Evolutionary conservation across 202 grass and related monocot genomes (phyloP).

Genomic region (Zizania palustris): DNA sequence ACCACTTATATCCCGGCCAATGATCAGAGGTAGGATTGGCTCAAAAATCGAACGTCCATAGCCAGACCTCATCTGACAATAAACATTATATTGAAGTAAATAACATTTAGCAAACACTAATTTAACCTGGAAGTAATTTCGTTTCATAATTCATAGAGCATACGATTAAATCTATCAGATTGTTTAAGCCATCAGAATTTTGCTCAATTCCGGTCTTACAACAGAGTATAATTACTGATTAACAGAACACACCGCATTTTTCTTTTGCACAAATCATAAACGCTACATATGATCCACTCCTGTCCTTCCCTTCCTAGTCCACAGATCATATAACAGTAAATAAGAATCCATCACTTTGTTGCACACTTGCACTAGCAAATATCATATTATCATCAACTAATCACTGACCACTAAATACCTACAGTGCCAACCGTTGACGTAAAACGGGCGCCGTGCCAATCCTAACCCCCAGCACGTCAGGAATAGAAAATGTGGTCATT

Average conservation of each 20-base stretch:
- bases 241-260: not conserved
- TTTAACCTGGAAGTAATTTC: not conserved
- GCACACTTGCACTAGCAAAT: not conserved
- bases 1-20: conserved; percentile 93
- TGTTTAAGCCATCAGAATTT: not conserved
- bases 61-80: conserved; percentile 76
- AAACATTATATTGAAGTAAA: conserved; percentile 28
- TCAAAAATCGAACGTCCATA: conserved; percentile 87
- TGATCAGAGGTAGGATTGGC: conserved; percentile 73
- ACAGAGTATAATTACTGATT: not conserved
- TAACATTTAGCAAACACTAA: conserved; percentile 6
- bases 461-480: not conserved
- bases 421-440: not conserved
- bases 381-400: not conserved
- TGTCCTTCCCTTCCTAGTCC: not conserved
- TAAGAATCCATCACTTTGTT: conserved; percentile 7
- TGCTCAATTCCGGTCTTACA: not conserved
- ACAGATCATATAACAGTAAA: not conserved
- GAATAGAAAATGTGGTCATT: not conserved
- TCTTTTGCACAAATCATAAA: not conserved
- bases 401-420: not conserved
- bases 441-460: not conserved
- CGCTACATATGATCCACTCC: not conserved
- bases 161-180: conserved; percentile 4
- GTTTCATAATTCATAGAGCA: not conserved